Percentiles rank a stretch among this genome's conserved stretches.
Conservation (phyloP, 352 stramenopile genomes). For the Aphanomyces astaci region DNA sequence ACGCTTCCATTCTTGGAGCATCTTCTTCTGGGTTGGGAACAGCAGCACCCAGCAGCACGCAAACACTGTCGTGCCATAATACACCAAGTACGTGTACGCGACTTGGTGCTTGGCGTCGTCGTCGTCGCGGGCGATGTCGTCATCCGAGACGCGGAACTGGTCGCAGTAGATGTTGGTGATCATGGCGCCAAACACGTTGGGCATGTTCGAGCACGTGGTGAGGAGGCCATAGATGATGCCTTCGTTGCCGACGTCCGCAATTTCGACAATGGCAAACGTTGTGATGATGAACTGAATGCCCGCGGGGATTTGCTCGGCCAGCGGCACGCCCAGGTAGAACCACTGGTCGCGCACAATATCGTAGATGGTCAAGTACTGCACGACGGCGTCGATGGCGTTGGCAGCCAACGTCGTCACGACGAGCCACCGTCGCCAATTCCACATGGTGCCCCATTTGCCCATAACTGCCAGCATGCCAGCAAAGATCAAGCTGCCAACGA, state of each 20-base stretch:
- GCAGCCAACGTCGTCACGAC: constrained; percentile 30
- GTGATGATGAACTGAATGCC: constrained; percentile 34
- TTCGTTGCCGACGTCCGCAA: constrained; percentile 32
- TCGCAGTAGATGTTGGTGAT: constrained; percentile 38
- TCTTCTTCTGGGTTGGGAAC: constrained; percentile 42
- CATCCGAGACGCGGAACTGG: constrained; percentile 33
- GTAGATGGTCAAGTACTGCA: constrained; percentile 45
- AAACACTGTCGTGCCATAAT: constrained; percentile 42
- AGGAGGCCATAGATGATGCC: constrained; percentile 5
- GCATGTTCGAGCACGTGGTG: not conserved
- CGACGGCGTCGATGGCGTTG: constrained; percentile 34
- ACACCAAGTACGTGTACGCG: constrained; percentile 36
- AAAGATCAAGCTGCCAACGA: constrained; percentile 15
- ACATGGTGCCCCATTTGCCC: constrained; percentile 19
- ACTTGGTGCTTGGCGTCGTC: constrained; percentile 31
- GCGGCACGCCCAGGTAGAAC: constrained; percentile 40
- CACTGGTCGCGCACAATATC: constrained; percentile 45
- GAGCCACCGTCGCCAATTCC: constrained; percentile 42
- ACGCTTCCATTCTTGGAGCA: constrained; percentile 45
- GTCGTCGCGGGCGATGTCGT: constrained; percentile 33
- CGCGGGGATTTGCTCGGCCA: constrained; percentile 43
- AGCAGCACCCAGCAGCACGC: constrained; percentile 43
- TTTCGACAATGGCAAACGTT: constrained; percentile 33
- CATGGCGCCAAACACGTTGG: constrained; percentile 32
- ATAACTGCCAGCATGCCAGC: not conserved